A percentile compares a stretch with the other conserved stretches of the same genome.
Conservation (phyloP, 2,329 filamentous ascomycete species). For the Calonectria hawksworthii region DNA sequence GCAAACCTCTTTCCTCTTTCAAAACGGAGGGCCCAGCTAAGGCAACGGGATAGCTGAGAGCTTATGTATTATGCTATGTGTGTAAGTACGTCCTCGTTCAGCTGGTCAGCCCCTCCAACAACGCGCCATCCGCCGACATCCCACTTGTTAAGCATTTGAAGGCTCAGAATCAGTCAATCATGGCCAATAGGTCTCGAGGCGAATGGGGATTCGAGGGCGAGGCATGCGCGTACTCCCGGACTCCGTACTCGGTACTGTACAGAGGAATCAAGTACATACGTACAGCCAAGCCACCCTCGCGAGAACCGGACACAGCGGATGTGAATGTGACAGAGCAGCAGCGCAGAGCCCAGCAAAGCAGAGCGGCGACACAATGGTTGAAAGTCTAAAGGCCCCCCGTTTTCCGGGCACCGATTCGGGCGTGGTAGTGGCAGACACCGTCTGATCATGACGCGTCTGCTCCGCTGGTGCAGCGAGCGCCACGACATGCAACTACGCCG, state of each 20-base stretch:
- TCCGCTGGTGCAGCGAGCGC: constrained; percentile 39
- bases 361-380: background rate
- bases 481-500: constrained; percentile 37
- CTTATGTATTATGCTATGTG: constrained; percentile 22
- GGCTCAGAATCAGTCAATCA: constrained; percentile 10
- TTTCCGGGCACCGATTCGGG: constrained; percentile 18
- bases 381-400: constrained; percentile 14
- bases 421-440: constrained; percentile 17
- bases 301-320: constrained; percentile 3
- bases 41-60: constrained; percentile 17
- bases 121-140: background rate
- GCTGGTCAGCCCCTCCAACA: constrained; percentile 8
- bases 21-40: background rate
- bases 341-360: background rate
- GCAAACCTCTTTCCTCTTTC: constrained; percentile 10
- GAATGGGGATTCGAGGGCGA: constrained; percentile 3
- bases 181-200: constrained; percentile 10
- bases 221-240: constrained; percentile 11
- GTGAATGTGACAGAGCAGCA: background rate
- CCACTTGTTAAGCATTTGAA: constrained; percentile 9
- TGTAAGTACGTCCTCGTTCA: constrained; percentile 7
- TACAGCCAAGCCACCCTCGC: background rate
- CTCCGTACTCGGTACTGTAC: constrained; percentile 1
- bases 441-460: constrained; percentile 47
- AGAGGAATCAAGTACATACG: background rate